Evolutionary conservation across 2,329 filamentous ascomycete species (phyloP), one percentile per base, ranked within the genome.

Genomic region (Ilyonectria destructans): DNA sequence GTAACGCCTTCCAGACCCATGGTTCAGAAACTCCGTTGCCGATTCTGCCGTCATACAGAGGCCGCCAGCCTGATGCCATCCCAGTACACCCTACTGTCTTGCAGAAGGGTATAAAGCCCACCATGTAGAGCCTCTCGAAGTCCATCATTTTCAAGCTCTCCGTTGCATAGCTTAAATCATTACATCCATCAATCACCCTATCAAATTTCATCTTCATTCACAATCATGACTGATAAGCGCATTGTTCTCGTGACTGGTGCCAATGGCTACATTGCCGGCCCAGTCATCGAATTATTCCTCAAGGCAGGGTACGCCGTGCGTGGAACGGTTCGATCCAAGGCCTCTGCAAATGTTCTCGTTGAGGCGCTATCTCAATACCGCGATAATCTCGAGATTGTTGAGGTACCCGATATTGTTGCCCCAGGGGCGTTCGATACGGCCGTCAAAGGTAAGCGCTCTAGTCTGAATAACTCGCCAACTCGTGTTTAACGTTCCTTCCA

Each of bases 261-360:
- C 61, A 83, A 82, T 58, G 81, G 81, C 60, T 83, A 81, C 72
- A 81, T 83, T 46, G 81, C 77, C 19, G 77, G 75, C 13, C 73
- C 77, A n/a, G 78, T 81, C 15, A 78, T 81, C 23, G 74, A 80
- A 21, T 75, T 77, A 17, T 78, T 83, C 21, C 79, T 83, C 6
- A 62, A 77, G 19, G 77, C 76, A 13, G 82, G 82, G 2, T 83
- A 82, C 60, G 74, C 73, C 1, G 80, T 83, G n/a, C 77, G 81
- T 2, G 82, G 81, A 57, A 81, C 78, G 1, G 80, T 79, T 4
- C 79, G 82, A 2, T 80, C 80, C 2, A 75, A 56, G 17, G n/a
- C 65, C 17, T 76, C 74, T 2, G 71, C 69, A 23, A 66, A 75
- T 1, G 17, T 63, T 9, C 68, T 76, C 0, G 37, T 74, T 3